Percentiles rank a stretch among this genome's conserved stretches.
These are phyloP conservation scores for Xylaria castorea DNA, from an alignment of 495 filamentous ascomycete genomes.

Conservation along the genomic window DNA sequence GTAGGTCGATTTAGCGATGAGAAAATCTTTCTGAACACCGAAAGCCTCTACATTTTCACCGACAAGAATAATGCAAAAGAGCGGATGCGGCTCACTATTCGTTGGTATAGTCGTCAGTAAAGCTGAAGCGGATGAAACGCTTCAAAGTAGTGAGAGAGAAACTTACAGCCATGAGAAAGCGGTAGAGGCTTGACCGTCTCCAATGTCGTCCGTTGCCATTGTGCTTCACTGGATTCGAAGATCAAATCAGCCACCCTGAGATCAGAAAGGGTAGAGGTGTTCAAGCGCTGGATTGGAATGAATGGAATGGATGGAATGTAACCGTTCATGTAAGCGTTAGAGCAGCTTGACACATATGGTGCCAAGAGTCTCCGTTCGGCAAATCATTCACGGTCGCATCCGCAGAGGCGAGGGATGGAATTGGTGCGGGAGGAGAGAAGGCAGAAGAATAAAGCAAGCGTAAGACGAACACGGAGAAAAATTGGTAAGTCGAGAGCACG, in stretches of 20 bases:
- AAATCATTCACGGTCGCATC: slow-evolving; percentile 26
- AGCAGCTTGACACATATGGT: neutral
- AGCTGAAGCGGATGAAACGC: neutral
- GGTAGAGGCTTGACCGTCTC: slow-evolving; percentile 12
- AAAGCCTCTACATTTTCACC: slow-evolving; percentile 58
- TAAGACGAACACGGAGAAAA: slow-evolving; percentile 6
- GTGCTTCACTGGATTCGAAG: neutral
- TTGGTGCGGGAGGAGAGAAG: neutral
- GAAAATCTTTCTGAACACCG: slow-evolving; percentile 62
- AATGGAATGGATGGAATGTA: neutral
- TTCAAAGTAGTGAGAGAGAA: neutral
- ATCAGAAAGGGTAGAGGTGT: neutral
- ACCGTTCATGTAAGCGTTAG: neutral
- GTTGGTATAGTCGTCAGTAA: slow-evolving; percentile 20
- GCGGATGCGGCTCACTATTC: slow-evolving; percentile 56
- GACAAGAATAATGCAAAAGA: slow-evolving; percentile 59
- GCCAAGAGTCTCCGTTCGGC: slow-evolving; percentile 26
- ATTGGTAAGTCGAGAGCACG: neutral
- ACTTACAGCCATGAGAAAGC: slow-evolving; percentile 42
- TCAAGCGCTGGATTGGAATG: neutral
- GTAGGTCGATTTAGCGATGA: slow-evolving; percentile 56
- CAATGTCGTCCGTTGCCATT: slow-evolving; percentile 4
- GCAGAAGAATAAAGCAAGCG: slow-evolving; percentile 1
- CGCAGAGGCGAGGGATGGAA: slow-evolving; percentile 1
- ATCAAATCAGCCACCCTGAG: slow-evolving; percentile 6